Conservation (phyloP, 163 green algal genomes). For the Scenedesmus sp. region DNA sequence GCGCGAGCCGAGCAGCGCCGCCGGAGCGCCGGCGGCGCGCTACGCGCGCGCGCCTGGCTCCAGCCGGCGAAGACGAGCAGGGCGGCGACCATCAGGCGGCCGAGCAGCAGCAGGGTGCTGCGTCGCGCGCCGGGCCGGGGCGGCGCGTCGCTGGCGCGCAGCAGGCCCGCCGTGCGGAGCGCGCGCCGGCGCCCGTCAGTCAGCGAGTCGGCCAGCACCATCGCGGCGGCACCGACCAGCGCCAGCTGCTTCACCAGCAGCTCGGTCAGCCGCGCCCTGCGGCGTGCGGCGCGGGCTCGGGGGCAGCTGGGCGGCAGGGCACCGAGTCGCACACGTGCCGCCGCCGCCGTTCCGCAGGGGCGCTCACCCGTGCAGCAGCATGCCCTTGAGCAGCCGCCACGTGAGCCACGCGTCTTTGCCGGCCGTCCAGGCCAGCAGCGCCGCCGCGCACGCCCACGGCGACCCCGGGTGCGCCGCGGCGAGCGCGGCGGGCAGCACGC, state of each 20-base stretch:
- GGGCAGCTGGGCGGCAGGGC: background rate
- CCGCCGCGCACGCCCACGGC: background rate
- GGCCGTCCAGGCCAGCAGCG: conserved; percentile 16
- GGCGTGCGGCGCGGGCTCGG: background rate
- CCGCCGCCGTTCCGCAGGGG: background rate
- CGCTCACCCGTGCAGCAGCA: conserved; percentile 22
- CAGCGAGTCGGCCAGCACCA: conserved; percentile 34
- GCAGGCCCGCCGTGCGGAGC: conserved; percentile 19
- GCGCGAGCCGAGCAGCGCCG: no score
- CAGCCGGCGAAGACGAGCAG: conserved; percentile 33
- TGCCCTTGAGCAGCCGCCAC: background rate
- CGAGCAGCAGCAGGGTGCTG: conserved; percentile 41
- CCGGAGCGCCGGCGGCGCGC: background rate
- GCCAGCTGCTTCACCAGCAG: conserved; percentile 43
- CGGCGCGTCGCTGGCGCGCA: background rate
- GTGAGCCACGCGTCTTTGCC: conserved; percentile 24
- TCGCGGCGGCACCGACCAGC: conserved; percentile 18
- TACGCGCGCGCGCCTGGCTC: background rate
- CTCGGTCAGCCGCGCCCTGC: conserved; percentile 27
- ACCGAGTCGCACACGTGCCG: no score
- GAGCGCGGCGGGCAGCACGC: no score
- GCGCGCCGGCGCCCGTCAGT: background rate
- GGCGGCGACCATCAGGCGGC: conserved; percentile 18
- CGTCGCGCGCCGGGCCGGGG: background rate
- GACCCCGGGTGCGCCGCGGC: background rate